Percentiles rank a stretch among this genome's conserved stretches.
phyloP scores from a whole-genome alignment of 73 alveolate genomes.

The Uronychia binucleata region DNA sequence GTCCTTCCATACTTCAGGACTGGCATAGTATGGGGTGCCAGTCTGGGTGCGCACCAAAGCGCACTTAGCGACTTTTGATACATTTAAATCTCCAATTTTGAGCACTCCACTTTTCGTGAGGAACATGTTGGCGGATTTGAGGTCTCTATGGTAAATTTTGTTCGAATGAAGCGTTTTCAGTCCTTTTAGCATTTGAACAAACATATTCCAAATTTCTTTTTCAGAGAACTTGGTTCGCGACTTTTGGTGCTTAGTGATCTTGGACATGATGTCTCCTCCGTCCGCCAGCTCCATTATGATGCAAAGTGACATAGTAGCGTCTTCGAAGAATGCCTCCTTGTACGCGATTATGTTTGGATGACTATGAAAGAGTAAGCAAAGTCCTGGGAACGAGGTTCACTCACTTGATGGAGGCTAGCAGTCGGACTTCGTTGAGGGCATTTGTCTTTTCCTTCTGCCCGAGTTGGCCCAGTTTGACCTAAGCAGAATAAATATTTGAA shows the following conservation, averaged over 20 bases:
- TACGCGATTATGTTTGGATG: constrained; percentile 77
- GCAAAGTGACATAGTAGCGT: constrained; percentile 21
- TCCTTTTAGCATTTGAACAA: constrained; percentile 19
- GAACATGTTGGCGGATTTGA: constrained; percentile 44
- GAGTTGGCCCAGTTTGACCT: constrained; percentile 34
- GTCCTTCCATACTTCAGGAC: constrained; percentile 93
- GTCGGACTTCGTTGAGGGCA: constrained; percentile 42
- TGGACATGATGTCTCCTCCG: constrained; percentile 35
- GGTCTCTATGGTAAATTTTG: constrained; percentile 30
- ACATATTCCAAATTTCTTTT: constrained; percentile 19
- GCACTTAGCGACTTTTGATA: constrained; percentile 46
- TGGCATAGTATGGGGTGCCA: constrained; percentile 52
- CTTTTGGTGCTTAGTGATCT: constrained; percentile 25
- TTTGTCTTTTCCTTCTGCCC: constrained; percentile 33
- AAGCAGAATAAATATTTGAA: no score
- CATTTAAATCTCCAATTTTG: constrained; percentile 43
- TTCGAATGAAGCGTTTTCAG: constrained; percentile 28
- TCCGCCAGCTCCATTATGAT: constrained; percentile 46
- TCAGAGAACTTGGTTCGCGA: not conserved
- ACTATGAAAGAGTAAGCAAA: constrained; percentile 35
- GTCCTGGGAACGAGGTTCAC: no score
- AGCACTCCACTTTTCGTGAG: constrained; percentile 17
- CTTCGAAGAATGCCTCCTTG: constrained; percentile 80
- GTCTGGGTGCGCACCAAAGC: constrained; percentile 27
- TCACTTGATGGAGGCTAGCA: constrained; percentile 38